Evolutionary conservation across 306 rosid genomes (phyloP).

Genomic region (Castanea mollissima): DNA sequence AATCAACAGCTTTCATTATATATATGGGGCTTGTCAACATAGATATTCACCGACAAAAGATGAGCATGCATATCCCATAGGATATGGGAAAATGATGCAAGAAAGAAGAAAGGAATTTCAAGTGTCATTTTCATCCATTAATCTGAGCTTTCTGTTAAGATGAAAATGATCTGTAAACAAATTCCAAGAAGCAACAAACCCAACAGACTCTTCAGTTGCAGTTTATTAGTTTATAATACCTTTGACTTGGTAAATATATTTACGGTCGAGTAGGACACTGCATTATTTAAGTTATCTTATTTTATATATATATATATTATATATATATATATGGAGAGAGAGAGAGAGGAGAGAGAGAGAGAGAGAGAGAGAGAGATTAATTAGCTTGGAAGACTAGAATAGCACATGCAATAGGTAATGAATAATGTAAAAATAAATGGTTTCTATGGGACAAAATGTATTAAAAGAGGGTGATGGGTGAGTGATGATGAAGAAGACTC

Average conservation of each 20-base stretch:
- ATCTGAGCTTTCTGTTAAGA: conserved; percentile 3
- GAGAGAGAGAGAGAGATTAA: not conserved
- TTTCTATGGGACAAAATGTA: not conserved
- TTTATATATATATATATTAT: no score
- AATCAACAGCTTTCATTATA: no score
- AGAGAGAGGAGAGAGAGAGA: no score
- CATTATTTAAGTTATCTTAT: conserved; percentile 10
- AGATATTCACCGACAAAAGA: conserved; percentile 14
- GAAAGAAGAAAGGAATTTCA: conserved; percentile 7
- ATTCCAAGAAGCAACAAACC: conserved; percentile 31
- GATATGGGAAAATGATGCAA: not conserved
- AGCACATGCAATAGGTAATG: conserved; percentile 33
- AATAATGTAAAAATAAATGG: conserved; percentile 11
- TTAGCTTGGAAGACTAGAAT: conserved; percentile 20
- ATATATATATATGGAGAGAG: no score
- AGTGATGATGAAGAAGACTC: not conserved
- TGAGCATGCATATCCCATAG: not conserved
- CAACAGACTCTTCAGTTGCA: conserved; percentile 3
- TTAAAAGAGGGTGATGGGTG: conserved; percentile 16
- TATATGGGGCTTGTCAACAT: not conserved
- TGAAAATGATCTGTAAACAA: conserved; percentile 25
- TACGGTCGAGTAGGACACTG: conserved; percentile 2
- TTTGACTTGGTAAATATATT: conserved; percentile 19
- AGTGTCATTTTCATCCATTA: conserved; percentile 27
- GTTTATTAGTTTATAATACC: conserved; percentile 13